Conservation (phyloP, 1,139 yeast species). For the Geotrichum reessii region DNA sequence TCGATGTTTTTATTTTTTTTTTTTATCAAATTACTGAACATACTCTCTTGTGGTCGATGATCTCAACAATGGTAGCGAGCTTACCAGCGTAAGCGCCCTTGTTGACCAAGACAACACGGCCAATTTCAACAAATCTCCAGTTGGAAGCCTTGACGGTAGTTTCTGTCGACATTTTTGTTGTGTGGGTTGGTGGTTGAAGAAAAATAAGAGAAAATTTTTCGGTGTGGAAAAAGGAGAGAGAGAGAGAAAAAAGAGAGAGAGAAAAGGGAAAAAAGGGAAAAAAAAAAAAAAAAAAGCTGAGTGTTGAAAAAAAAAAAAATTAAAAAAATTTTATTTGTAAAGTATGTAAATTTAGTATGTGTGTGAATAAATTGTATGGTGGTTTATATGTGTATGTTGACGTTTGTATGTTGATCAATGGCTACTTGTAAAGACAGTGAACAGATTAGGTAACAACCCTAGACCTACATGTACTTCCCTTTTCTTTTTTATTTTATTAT, state of each 20-base stretch:
- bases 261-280: neutral
- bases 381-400: neutral
- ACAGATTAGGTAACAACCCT: neutral
- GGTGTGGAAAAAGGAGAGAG: neutral
- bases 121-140: slow-evolving; percentile 99
- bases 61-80: slow-evolving; percentile 94
- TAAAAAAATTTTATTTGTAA: slow-evolving; percentile 9
- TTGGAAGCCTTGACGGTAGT: slow-evolving; percentile 90
- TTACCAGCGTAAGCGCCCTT: slow-evolving; percentile 64
- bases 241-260: neutral
- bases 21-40: slow-evolving; percentile 36
- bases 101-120: slow-evolving; percentile 94
- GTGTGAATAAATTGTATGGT: neutral
- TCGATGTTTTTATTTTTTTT: neutral
- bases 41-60: slow-evolving; percentile 98
- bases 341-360: neutral
- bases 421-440: neutral
- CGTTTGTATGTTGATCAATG: neutral
- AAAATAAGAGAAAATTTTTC: slow-evolving; percentile 2
- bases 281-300: neutral
- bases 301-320: neutral
- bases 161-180: slow-evolving; percentile 50
- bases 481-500: neutral
- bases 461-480: neutral
- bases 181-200: slow-evolving; percentile 4